Evolutionary conservation across 2,329 filamentous ascomycete species (phyloP).

Genomic region (Fusarium dlaminii): DNA sequence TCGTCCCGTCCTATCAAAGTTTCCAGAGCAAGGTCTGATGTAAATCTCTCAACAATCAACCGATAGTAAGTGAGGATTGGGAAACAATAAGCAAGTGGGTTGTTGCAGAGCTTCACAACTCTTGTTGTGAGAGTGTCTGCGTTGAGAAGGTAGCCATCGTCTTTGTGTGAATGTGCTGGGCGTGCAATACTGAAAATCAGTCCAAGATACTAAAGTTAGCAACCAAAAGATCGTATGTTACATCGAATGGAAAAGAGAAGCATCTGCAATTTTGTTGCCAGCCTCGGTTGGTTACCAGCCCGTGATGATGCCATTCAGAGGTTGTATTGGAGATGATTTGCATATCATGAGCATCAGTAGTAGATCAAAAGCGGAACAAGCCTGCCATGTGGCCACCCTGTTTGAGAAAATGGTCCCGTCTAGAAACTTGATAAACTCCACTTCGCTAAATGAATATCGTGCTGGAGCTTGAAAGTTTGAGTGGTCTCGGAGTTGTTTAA

Average conservation of each 20-base stretch:
- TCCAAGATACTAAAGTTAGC: not conserved
- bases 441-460: not conserved
- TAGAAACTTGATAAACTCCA: constrained; percentile 22
- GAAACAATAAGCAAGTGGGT: not conserved
- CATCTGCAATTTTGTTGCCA: not conserved
- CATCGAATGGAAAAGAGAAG: not conserved
- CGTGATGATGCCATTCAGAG: constrained; percentile 9
- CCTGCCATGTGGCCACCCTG: constrained; percentile 40
- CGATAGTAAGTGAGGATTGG: not conserved
- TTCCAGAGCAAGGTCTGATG: not conserved
- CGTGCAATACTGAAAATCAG: not conserved
- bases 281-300: not conserved
- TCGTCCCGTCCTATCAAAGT: not conserved
- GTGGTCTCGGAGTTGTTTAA: constrained; percentile 31
- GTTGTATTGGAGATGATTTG: constrained; percentile 6
- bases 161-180: not conserved
- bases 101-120: not conserved
- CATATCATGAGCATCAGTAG: not conserved
- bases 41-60: not conserved
- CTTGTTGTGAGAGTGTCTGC: not conserved
- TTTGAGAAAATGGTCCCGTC: constrained; percentile 9
- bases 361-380: constrained; percentile 26
- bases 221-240: not conserved
- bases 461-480: not conserved
- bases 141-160: not conserved